phyloP scores from a whole-genome alignment of 306 rosid genomes.

The Fragaria nilgerrensis region DNA sequence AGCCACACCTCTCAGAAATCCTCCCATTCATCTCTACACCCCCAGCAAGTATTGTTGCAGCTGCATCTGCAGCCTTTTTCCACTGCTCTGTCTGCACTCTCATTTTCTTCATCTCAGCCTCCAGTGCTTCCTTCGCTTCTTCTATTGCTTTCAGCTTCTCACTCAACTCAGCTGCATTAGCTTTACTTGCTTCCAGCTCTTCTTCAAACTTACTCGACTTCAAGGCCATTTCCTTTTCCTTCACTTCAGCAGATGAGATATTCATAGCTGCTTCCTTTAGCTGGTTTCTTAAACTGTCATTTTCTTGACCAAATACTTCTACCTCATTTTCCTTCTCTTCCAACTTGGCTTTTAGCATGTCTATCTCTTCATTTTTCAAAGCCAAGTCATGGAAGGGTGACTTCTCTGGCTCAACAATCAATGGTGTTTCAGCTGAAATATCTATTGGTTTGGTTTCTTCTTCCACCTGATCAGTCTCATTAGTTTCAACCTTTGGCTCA shows the following conservation, averaged over 20 bases:
- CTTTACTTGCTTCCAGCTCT: slow-evolving; percentile 55
- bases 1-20: slow-evolving; percentile 72
- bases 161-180: slow-evolving; percentile 32
- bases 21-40: slow-evolving; percentile 62
- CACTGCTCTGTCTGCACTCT: slow-evolving; percentile 88
- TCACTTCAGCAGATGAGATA: slow-evolving; percentile 41
- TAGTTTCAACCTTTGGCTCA: slow-evolving; percentile 29
- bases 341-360: slow-evolving; percentile 40
- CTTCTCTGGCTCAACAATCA: slow-evolving; percentile 38
- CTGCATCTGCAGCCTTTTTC: slow-evolving; percentile 93
- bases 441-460: slow-evolving; percentile 41
- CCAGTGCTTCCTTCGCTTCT: slow-evolving; percentile 55
- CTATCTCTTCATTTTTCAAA: slow-evolving; percentile 47
- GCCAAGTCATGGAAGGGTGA: slow-evolving; percentile 38
- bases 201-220: slow-evolving; percentile 41
- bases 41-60: slow-evolving; percentile 80
- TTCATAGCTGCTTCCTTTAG: slow-evolving; percentile 43
- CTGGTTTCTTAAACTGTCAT: slow-evolving; percentile 51
- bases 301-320: slow-evolving; percentile 36
- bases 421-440: slow-evolving; percentile 28
- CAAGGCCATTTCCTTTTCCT: slow-evolving; percentile 47
- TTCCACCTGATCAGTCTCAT: slow-evolving; percentile 28
- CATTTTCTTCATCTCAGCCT: slow-evolving; percentile 75
- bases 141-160: slow-evolving; percentile 55
- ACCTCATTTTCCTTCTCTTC: slow-evolving; percentile 54